Conservation (phyloP, 1,139 yeast genomes). For the Yamadazyma diospyri region DNA sequence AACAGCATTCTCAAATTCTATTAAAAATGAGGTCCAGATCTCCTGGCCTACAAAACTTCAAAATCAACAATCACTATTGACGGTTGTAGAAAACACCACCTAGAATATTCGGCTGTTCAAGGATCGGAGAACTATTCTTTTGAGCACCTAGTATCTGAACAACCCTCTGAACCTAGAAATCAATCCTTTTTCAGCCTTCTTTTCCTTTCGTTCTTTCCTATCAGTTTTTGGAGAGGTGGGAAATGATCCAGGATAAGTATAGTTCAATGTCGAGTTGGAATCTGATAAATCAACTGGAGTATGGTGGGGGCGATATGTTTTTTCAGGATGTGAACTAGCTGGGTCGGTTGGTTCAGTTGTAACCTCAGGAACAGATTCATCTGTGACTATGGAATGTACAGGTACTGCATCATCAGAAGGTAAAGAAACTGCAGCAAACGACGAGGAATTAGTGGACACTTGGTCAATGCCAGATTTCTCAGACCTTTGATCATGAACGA, state of each 20-base stretch:
- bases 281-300: conserved; percentile 11
- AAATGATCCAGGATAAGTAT: conserved; percentile 10
- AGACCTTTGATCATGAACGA: conserved; percentile 1
- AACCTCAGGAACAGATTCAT: conserved; percentile 2
- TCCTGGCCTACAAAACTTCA: too few species aligned
- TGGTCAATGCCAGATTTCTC: conserved; percentile 14
- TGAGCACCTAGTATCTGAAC: conserved; percentile 20
- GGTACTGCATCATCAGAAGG: conserved; percentile 8
- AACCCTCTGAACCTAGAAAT: conserved; percentile 33
- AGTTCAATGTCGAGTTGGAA: conserved; percentile 14
- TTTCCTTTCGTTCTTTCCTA: conserved; percentile 4
- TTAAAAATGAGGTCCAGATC: too few species aligned
- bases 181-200: conserved; percentile 18
- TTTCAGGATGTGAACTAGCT: background rate
- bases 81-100: too few species aligned
- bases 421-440: conserved; percentile 41
- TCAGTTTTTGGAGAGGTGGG: conserved; percentile 9
- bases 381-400: background rate
- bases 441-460: conserved; percentile 33
- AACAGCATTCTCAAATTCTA: background rate
- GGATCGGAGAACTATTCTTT: too few species aligned
- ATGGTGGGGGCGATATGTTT: background rate
- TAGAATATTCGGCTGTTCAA: too few species aligned
- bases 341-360: conserved; percentile 1
- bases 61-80: too few species aligned